A percentile compares a stretch with the other conserved stretches of the same genome.
Evolutionary conservation across 306 rosid genomes (phyloP).

Genomic region (Castanospermum australe): DNA sequence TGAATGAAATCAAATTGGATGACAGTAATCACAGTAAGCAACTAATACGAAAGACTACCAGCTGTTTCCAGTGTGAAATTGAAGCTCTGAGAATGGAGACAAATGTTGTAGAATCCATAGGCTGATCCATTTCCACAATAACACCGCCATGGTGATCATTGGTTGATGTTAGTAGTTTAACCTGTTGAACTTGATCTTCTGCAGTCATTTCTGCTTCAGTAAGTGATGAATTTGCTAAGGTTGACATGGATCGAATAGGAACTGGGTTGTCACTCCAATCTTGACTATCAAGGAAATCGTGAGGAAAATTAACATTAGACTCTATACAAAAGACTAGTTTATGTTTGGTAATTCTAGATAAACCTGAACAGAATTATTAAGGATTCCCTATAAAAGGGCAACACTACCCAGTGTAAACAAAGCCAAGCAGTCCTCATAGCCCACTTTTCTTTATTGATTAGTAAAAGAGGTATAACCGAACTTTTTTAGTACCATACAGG

Average conservation of each 20-base stretch:
- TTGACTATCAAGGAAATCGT: constrained; percentile 20
- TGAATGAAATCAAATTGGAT: background rate
- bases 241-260: constrained; percentile 26
- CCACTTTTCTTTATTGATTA: background rate
- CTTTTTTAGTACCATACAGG: background rate
- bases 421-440: background rate
- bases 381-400: background rate
- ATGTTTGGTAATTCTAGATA: background rate
- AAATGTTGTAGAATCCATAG: constrained; percentile 54
- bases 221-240: constrained; percentile 27
- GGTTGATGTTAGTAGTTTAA: constrained; percentile 41
- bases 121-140: constrained; percentile 55
- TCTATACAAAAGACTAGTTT: background rate
- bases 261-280: constrained; percentile 11
- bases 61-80: constrained; percentile 63
- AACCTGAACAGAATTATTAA: background rate
- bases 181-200: constrained; percentile 31
- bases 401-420: background rate
- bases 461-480: background rate
- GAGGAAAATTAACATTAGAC: constrained; percentile 2
- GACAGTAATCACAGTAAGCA: background rate
- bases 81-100: constrained; percentile 56
- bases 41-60: constrained; percentile 42
- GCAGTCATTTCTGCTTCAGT: constrained; percentile 24
- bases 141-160: constrained; percentile 66